A percentile compares a stretch with the other conserved stretches of the same genome.
Conservation (phyloP, 306 rosid genomes). For the Corylus americana region DNA sequence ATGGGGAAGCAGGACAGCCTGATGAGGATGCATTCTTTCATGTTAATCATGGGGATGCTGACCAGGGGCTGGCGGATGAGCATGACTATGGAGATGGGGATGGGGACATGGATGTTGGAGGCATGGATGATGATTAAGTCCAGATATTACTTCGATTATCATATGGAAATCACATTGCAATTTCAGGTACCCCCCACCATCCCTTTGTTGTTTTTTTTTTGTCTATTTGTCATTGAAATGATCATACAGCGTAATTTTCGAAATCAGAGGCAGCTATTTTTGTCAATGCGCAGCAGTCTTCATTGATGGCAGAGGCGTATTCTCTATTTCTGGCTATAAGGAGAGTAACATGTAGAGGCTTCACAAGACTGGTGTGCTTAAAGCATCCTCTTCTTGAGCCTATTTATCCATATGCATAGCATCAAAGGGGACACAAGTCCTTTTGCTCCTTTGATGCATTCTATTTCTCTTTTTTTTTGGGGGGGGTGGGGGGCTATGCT, state of each 20-base stretch:
- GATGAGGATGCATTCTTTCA: conserved; percentile 19
- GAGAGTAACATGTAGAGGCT: background rate
- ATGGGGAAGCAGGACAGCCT: background rate
- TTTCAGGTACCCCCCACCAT: conserved; percentile 2
- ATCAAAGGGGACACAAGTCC: background rate
- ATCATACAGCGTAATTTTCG: background rate
- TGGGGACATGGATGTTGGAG: conserved; percentile 39
- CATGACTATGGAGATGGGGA: conserved; percentile 43
- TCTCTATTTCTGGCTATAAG: background rate
- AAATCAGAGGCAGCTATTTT: background rate
- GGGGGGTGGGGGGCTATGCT: no score
- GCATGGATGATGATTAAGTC: conserved; percentile 36
- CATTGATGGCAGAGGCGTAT: background rate
- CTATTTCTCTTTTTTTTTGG: background rate
- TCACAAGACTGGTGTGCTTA: background rate
- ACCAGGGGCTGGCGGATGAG: conserved; percentile 37
- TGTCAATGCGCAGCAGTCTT: background rate
- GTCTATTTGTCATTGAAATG: background rate
- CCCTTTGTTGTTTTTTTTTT: background rate
- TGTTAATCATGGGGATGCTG: conserved; percentile 29
- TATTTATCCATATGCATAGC: background rate
- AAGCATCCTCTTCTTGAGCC: background rate
- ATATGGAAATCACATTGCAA: background rate
- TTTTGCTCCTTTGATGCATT: background rate
- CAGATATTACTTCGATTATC: background rate